Conservation (phyloP, 1,284 basidiomycete genomes). For the Pseudozyma hubeiensis region DNA sequence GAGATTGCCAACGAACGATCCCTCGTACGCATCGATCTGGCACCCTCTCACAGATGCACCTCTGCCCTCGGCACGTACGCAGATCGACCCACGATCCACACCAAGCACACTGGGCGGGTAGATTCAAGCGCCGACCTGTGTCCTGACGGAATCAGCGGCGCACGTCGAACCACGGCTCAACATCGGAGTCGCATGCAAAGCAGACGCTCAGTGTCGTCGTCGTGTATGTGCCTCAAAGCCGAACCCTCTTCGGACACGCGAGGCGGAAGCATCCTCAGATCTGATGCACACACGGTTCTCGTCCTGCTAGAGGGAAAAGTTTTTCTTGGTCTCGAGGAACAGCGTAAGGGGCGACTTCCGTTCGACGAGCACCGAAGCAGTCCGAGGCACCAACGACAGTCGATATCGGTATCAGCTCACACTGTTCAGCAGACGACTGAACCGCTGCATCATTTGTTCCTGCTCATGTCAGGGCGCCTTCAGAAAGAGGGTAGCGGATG, state of each 20-base stretch:
- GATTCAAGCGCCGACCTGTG: conserved; percentile 14
- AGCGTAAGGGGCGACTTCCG: too few species aligned
- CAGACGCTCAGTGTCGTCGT: conserved; percentile 25
- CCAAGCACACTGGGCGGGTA: neutral
- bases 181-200: conserved; percentile 14
- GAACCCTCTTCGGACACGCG: too few species aligned
- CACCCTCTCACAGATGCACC: conserved; percentile 1
- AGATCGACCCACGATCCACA: conserved; percentile 15
- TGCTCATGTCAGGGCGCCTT: neutral
- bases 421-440: too few species aligned
- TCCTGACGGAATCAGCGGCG: conserved; percentile 16
- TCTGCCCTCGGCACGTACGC: conserved; percentile 11
- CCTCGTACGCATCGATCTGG: conserved; percentile 17
- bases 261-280: too few species aligned
- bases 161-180: neutral
- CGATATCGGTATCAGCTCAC: too few species aligned
- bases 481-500: neutral
- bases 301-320: too few species aligned
- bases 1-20: conserved; percentile 7
- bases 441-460: too few species aligned
- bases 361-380: too few species aligned
- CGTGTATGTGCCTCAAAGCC: neutral
- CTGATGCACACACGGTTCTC: too few species aligned
- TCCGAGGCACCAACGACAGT: too few species aligned
- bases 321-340: too few species aligned